A percentile compares a stretch with the other conserved stretches of the same genome.
These are phyloP conservation scores for Xerocomellus dryophilus DNA, from an alignment of 768 basidiomycete species.

Conservation along the genomic window DNA sequence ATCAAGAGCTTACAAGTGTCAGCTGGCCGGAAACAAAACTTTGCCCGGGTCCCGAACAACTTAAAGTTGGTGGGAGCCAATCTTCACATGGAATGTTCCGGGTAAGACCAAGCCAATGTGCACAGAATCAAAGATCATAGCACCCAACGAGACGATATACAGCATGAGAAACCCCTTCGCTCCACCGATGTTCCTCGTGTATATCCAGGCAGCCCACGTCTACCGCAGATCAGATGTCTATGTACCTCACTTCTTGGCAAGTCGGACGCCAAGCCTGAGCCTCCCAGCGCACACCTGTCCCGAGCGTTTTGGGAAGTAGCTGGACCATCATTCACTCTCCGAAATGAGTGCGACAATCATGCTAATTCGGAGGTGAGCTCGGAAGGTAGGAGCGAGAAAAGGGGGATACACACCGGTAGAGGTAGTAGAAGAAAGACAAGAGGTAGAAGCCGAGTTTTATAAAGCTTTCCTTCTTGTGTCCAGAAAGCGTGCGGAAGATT, in stretches of 20 bases:
- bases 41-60: background rate
- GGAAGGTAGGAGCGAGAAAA: background rate
- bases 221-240: slow-evolving; percentile 20
- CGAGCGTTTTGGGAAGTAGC: background rate
- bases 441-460: slow-evolving; percentile 93
- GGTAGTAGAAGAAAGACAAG: slow-evolving; percentile 88
- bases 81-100: background rate
- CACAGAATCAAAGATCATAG: slow-evolving; percentile 20
- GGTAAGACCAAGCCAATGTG: background rate
- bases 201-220: slow-evolving; percentile 11
- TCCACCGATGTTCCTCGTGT: slow-evolving; percentile 6
- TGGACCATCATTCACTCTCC: slow-evolving; percentile 54
- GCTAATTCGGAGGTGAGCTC: slow-evolving; percentile 36
- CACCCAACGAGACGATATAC: slow-evolving; percentile 20
- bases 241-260: slow-evolving; percentile 9
- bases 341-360: slow-evolving; percentile 88
- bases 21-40: background rate
- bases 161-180: slow-evolving; percentile 9
- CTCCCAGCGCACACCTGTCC: background rate
- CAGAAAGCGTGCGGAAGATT: slow-evolving; percentile 91
- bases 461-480: slow-evolving; percentile 95
- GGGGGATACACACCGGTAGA: slow-evolving; percentile 65
- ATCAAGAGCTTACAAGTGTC: background rate
- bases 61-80: background rate
- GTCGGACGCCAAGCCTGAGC: slow-evolving; percentile 4